Percentiles rank a stretch among this genome's conserved stretches.
Evolutionary conservation across 805 yeast genomes (phyloP).

Genomic region (Barnettozyma wickerhamii): DNA sequence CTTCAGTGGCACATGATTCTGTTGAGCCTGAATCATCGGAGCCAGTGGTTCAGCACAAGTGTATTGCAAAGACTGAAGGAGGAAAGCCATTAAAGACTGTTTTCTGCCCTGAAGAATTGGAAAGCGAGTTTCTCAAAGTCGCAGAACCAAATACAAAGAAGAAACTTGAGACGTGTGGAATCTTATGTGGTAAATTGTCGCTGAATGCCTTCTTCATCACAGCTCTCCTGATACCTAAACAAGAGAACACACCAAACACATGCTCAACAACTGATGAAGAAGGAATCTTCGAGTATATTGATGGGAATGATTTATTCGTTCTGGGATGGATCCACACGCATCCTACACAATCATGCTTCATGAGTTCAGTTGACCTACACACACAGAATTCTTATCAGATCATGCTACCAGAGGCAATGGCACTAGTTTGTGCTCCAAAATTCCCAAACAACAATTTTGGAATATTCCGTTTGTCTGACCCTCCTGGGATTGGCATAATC

Average conservation of each 20-base stretch:
- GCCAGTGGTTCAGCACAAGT: slow-evolving; percentile 29
- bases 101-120: slow-evolving; percentile 43
- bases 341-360: slow-evolving; percentile 68
- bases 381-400: slow-evolving; percentile 66
- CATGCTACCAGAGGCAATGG: slow-evolving; percentile 66
- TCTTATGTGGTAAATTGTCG: slow-evolving; percentile 57
- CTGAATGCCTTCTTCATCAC: slow-evolving; percentile 62
- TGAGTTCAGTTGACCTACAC: slow-evolving; percentile 63
- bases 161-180: slow-evolving; percentile 63
- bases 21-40: background rate
- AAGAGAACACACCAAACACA: slow-evolving; percentile 57
- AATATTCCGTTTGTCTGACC: slow-evolving; percentile 57
- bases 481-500: slow-evolving; percentile 55
- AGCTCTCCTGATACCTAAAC: slow-evolving; percentile 57
- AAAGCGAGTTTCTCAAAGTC: slow-evolving; percentile 38
- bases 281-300: slow-evolving; percentile 49
- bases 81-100: slow-evolving; percentile 50
- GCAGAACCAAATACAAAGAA: slow-evolving; percentile 46
- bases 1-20: background rate
- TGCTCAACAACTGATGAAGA: slow-evolving; percentile 62
- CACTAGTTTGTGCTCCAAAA: slow-evolving; percentile 61
- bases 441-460: slow-evolving; percentile 42
- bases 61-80: slow-evolving; percentile 45
- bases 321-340: slow-evolving; percentile 76
- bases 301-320: slow-evolving; percentile 51